Evolutionary conservation across 495 filamentous ascomycete genomes (phyloP).

Genomic region (Cetradonia linearis): DNA sequence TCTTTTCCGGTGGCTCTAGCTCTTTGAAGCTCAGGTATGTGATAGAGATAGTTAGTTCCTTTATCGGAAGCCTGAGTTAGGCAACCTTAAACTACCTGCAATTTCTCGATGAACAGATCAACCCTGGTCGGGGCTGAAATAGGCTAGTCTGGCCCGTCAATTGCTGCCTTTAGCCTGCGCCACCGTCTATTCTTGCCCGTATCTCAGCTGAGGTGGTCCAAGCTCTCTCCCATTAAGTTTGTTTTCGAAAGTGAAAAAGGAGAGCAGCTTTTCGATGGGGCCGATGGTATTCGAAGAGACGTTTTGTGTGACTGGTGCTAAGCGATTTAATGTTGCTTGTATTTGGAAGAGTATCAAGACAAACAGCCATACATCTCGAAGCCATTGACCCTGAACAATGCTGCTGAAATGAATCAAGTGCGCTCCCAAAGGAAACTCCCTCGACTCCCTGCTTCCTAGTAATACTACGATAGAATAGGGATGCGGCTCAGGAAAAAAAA

Average conservation of each 20-base stretch:
- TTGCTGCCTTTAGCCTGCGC: neutral
- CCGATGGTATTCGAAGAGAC: neutral
- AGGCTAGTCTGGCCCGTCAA: neutral
- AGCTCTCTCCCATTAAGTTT: neutral
- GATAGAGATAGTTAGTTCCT: neutral
- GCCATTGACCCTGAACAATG: neutral
- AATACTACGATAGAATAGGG: too few species aligned
- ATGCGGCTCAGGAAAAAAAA: neutral
- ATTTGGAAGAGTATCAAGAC: neutral
- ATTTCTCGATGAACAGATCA: neutral
- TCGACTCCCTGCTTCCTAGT: too few species aligned
- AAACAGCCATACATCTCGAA: neutral
- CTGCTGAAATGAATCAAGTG: neutral
- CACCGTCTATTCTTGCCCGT: neutral
- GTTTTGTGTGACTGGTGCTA: neutral
- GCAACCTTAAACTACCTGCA: neutral
- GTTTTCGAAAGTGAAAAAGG: neutral
- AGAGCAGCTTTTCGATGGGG: neutral
- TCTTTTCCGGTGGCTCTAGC: neutral
- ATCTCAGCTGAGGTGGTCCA: neutral
- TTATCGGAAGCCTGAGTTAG: too few species aligned
- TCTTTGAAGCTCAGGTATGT: neutral
- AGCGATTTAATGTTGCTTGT: neutral
- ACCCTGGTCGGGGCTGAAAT: slow-evolving; percentile 4
- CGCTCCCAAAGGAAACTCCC: neutral